A percentile compares a stretch with the other conserved stretches of the same genome.
Evolutionary conservation across 1,284 basidiomycete genomes (phyloP).

Genomic region (Ustilago crameri): DNA sequence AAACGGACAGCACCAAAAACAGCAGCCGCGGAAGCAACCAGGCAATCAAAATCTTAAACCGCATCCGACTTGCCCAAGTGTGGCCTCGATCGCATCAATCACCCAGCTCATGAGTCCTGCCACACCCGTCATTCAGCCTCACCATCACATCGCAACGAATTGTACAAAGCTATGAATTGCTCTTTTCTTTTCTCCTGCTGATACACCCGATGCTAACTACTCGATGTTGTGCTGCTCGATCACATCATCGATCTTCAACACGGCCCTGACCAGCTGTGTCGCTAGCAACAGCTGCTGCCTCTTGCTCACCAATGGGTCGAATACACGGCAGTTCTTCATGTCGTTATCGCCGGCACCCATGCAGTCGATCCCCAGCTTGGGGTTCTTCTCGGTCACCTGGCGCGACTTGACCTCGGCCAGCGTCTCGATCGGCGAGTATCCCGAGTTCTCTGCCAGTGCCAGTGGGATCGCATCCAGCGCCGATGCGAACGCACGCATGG

Average conservation of each 20-base stretch:
- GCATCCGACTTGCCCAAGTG: neutral
- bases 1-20: slow-evolving; percentile 2
- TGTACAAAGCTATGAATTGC: slow-evolving; percentile 1
- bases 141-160: neutral
- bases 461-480: slow-evolving; percentile 93
- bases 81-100: neutral
- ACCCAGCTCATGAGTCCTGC: neutral
- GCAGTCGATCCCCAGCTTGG: slow-evolving; percentile 92
- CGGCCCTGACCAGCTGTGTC: slow-evolving; percentile 80
- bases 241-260: slow-evolving; percentile 69
- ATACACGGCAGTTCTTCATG: slow-evolving; percentile 97
- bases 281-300: slow-evolving; percentile 95
- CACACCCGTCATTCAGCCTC: too few relatives aligned
- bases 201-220: slow-evolving; percentile 1
- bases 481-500: slow-evolving; percentile 96
- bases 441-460: slow-evolving; percentile 96
- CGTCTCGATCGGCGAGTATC: slow-evolving; percentile 94
- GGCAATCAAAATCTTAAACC: neutral
- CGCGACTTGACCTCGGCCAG: slow-evolving; percentile 92
- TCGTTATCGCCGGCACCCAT: slow-evolving; percentile 79
- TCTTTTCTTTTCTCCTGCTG: neutral
- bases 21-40: too few relatives aligned
- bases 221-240: slow-evolving; percentile 63
- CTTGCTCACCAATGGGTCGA: slow-evolving; percentile 96
- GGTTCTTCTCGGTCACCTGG: slow-evolving; percentile 87